These are phyloP conservation scores for Phlebopus sp. DNA, from an alignment of 1,284 basidiomycete genomes.

Conservation along the genomic window DNA sequence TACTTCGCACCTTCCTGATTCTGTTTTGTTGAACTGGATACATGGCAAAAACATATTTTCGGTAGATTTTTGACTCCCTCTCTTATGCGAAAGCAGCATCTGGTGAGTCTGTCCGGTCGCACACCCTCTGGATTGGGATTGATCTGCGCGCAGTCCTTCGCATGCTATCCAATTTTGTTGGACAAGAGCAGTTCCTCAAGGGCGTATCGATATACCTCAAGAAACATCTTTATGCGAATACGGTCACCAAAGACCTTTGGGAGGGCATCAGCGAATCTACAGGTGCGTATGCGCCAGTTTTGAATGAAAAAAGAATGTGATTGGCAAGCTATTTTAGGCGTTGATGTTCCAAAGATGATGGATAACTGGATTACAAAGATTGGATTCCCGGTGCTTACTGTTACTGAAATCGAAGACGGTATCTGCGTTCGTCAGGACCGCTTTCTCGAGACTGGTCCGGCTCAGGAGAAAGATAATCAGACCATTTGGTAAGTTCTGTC, in stretches of 20 bases:
- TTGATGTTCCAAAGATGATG: conserved; percentile 84
- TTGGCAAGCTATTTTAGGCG: conserved; percentile 31
- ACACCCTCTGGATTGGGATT: conserved; percentile 2
- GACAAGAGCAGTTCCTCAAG: conserved; percentile 85
- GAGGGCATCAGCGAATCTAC: conserved; percentile 81
- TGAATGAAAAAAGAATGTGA: conserved; percentile 15
- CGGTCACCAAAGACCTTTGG: conserved; percentile 88
- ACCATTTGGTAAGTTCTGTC: conserved; percentile 71
- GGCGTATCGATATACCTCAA: conserved; percentile 93
- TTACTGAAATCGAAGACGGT: conserved; percentile 72
- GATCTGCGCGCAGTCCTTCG: conserved; percentile 62
- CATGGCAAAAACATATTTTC: too few species aligned
- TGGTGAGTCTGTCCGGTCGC: conserved; percentile 36
- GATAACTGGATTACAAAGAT: conserved; percentile 91
- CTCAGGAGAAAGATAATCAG: conserved; percentile 81
- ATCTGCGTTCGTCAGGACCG: conserved; percentile 86
- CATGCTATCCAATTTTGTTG: conserved; percentile 89
- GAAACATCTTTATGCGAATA: conserved; percentile 81
- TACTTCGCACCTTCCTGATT: too few species aligned
- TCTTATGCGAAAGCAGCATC: conserved; percentile 88
- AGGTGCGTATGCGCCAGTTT: conserved; percentile 30
- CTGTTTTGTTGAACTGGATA: too few species aligned
- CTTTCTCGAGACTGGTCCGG: conserved; percentile 85
- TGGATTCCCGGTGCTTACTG: conserved; percentile 86
- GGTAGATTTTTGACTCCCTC: conserved; percentile 80